Evolutionary conservation across 176 grass and related monocot genomes (phyloP).

Genomic region (Musa beccarii): DNA sequence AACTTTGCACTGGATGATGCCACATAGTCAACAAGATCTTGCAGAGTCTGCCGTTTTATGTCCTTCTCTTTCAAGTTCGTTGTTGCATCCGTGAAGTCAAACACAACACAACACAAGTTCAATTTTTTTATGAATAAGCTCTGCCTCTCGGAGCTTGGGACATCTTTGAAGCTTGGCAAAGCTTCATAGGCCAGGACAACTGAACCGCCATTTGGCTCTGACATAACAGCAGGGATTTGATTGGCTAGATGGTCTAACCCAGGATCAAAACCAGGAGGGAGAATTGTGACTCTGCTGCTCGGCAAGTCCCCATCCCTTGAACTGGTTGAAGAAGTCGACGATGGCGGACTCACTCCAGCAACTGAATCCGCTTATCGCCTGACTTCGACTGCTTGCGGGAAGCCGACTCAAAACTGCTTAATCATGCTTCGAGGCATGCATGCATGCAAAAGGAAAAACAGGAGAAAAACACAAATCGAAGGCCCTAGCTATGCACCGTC

Average conservation of each 20-base stretch:
- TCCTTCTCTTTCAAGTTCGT: conserved; percentile 90
- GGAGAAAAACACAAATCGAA: background rate
- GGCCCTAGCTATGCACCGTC: background rate
- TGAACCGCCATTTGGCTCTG: conserved; percentile 37
- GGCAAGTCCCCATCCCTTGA: conserved; percentile 43
- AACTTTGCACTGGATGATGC: conserved; percentile 65
- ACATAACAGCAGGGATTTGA: conserved; percentile 4
- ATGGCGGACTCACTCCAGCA: conserved; percentile 32
- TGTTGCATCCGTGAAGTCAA: conserved; percentile 60
- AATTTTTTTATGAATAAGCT: conserved; percentile 68
- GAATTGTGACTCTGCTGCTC: conserved; percentile 36
- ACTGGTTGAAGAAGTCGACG: conserved; percentile 48
- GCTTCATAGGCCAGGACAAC: conserved; percentile 45
- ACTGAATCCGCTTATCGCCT: conserved; percentile 43
- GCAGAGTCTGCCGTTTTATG: conserved; percentile 65
- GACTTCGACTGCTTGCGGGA: conserved; percentile 67
- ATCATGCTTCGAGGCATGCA: conserved; percentile 44
- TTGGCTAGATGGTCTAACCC: conserved; percentile 26
- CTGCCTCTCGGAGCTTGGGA: conserved; percentile 69
- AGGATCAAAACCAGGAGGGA: conserved; percentile 28
- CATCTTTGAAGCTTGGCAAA: conserved; percentile 76
- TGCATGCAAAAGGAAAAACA: background rate
- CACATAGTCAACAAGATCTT: conserved; percentile 86
- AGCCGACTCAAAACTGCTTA: conserved; percentile 84
- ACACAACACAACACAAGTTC: conserved; percentile 58